Evolutionary conservation across 1,284 basidiomycete species (phyloP).

Genomic region (Ceratobasidium sp.): DNA sequence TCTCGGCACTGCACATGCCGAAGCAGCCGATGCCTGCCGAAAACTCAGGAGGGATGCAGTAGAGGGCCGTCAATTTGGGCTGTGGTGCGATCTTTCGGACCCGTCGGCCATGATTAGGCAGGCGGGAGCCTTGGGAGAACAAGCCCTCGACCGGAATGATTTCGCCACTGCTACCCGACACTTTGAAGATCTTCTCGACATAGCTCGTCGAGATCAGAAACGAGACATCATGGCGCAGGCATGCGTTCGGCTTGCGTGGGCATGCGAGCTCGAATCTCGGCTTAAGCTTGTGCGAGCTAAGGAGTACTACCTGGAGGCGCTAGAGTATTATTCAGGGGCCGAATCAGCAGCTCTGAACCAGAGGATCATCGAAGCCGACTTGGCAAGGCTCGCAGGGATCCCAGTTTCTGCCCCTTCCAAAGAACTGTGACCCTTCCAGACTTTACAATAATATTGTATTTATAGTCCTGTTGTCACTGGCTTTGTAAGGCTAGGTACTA

Average conservation of each 20-base stretch:
- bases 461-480: too few species aligned
- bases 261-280: not conserved
- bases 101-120: not conserved
- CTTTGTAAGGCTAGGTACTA: too few species aligned
- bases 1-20: not conserved
- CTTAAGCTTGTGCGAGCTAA: not conserved
- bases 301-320: not conserved
- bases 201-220: not conserved
- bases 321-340: not conserved
- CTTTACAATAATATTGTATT: too few species aligned
- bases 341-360: not conserved
- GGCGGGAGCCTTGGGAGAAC: not conserved
- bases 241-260: constrained; percentile 14
- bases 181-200: not conserved
- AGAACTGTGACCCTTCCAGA: not conserved
- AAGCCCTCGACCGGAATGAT: not conserved
- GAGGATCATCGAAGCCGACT: not conserved
- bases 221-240: constrained; percentile 6
- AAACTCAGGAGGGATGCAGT: not conserved
- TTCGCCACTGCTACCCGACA: not conserved
- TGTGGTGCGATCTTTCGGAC: not conserved
- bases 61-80: not conserved
- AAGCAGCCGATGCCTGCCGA: not conserved
- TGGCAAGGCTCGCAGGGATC: not conserved
- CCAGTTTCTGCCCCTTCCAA: not conserved